phyloP scores from a whole-genome alignment of 1,284 basidiomycete species.

The Tetrapyrgos nigripes region DNA sequence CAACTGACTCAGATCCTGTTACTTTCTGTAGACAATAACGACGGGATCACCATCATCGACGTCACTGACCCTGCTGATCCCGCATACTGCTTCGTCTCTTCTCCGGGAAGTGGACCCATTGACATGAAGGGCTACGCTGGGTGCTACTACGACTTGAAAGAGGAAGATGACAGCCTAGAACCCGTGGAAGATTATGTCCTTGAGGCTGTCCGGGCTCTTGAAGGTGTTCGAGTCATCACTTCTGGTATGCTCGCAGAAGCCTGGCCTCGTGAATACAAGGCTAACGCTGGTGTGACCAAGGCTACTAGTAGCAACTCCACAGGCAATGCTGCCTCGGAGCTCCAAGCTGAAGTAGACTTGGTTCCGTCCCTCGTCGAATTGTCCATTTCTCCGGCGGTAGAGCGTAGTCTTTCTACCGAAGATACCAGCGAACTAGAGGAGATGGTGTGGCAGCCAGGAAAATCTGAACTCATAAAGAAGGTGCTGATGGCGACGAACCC shows the following conservation, averaged over 20 bases:
- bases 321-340: not conserved
- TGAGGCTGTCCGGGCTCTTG: constrained; percentile 17
- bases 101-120: not conserved
- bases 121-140: constrained; percentile 34
- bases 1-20: not conserved
- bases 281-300: not conserved
- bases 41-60: constrained; percentile 48
- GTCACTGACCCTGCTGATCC: constrained; percentile 42
- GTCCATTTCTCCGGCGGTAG: constrained; percentile 28
- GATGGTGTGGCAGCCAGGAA: constrained; percentile 32
- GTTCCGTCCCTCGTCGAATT: constrained; percentile 34
- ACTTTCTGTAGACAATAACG: constrained; percentile 42
- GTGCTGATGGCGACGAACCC: constrained; percentile 23
- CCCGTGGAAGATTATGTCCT: constrained; percentile 18
- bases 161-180: not conserved
- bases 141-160: constrained; percentile 29
- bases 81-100: constrained; percentile 39
- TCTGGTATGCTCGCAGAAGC: constrained; percentile 31
- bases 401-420: constrained; percentile 25
- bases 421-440: constrained; percentile 29
- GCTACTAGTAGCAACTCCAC: not conserved
- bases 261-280: constrained; percentile 32
- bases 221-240: constrained; percentile 23
- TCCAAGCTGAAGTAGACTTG: too few relatives aligned
- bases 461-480: constrained; percentile 21